These are phyloP conservation scores for Pinus taeda DNA, from an alignment of 75 land plant genomes.

Conservation along the genomic window DNA sequence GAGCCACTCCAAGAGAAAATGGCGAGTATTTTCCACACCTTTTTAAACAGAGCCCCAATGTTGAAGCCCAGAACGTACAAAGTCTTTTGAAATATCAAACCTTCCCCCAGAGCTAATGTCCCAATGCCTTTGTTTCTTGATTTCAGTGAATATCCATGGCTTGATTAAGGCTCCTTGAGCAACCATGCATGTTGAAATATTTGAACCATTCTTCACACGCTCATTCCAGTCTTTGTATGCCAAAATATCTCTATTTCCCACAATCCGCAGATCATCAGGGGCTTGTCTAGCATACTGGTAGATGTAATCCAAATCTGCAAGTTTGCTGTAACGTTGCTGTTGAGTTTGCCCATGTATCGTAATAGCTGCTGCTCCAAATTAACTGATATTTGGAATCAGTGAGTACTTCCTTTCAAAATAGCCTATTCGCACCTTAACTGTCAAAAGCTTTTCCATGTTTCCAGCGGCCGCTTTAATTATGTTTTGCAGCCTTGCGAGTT, in stretches of 20 bases:
- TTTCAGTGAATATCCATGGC: slow-evolving; percentile 99
- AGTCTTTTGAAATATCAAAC: slow-evolving; percentile 74
- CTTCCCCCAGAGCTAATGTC: slow-evolving; percentile 88
- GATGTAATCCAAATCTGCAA: slow-evolving; percentile 96
- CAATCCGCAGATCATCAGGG: slow-evolving; percentile 59
- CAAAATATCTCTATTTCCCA: slow-evolving; percentile 96
- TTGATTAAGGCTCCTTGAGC: slow-evolving; percentile 94
- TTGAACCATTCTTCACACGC: slow-evolving; percentile 52
- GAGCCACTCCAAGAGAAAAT: slow-evolving; percentile 96
- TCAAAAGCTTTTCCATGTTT: slow-evolving; percentile 68
- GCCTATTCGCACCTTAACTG: slow-evolving; percentile 91
- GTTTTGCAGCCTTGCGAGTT: slow-evolving; percentile 75
- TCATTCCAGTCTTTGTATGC: slow-evolving; percentile 86
- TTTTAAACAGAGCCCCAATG: slow-evolving; percentile 99
- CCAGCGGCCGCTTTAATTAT: slow-evolving; percentile 61
- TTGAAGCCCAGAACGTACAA: slow-evolving; percentile 78
- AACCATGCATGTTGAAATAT: slow-evolving; percentile 88
- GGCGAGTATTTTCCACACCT: slow-evolving; percentile 97
- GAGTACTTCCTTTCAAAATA: slow-evolving; percentile 88
- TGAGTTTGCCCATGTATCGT: slow-evolving; percentile 95
- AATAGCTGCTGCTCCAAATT: slow-evolving; percentile 87
- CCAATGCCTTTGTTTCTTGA: slow-evolving; percentile 98
- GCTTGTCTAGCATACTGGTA: slow-evolving; percentile 62
- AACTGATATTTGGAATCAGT: slow-evolving; percentile 59
- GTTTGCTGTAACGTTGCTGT: slow-evolving; percentile 96